These are phyloP conservation scores for Yamadazyma dendronema DNA, from an alignment of 1,139 yeast genomes.

Conservation along the genomic window DNA sequence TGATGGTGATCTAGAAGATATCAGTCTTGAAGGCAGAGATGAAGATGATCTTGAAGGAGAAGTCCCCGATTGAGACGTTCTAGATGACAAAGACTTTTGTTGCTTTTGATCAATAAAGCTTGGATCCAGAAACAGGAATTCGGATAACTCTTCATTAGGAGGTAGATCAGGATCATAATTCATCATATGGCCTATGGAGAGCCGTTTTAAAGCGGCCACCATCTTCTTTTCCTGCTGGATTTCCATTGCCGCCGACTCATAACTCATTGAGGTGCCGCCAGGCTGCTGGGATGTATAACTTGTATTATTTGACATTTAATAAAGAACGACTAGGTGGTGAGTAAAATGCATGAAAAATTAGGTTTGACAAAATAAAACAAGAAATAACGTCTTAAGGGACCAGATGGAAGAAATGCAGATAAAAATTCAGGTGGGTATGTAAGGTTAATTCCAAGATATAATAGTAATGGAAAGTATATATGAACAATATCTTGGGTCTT, in stretches of 20 bases:
- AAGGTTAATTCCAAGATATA: too few relatives aligned
- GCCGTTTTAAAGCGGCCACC: constrained; percentile 57
- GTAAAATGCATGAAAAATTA: background rate
- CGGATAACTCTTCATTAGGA: constrained; percentile 36
- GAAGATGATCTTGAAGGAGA: constrained; percentile 1
- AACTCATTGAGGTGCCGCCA: constrained; percentile 11
- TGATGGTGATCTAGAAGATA: constrained; percentile 8
- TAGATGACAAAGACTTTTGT: background rate
- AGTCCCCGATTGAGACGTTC: background rate
- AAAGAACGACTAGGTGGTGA: constrained; percentile 1
- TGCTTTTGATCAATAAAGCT: constrained; percentile 14
- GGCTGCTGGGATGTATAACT: background rate
- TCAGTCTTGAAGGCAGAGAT: constrained; percentile 4
- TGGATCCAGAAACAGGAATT: constrained; percentile 24
- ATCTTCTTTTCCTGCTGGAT: constrained; percentile 57
- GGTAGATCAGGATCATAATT: constrained; percentile 56
- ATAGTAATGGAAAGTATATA: too few relatives aligned
- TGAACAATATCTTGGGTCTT: background rate
- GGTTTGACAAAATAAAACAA: background rate
- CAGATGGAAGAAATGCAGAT: too few relatives aligned
- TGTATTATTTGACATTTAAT: too few relatives aligned
- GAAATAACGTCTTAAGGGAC: too few relatives aligned
- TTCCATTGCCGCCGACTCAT: constrained; percentile 45
- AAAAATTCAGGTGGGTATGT: too few relatives aligned
- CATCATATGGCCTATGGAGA: constrained; percentile 54